These are phyloP conservation scores for Glaciozyma martinii DNA, from an alignment of 768 basidiomycete genomes.

Conservation along the genomic window DNA sequence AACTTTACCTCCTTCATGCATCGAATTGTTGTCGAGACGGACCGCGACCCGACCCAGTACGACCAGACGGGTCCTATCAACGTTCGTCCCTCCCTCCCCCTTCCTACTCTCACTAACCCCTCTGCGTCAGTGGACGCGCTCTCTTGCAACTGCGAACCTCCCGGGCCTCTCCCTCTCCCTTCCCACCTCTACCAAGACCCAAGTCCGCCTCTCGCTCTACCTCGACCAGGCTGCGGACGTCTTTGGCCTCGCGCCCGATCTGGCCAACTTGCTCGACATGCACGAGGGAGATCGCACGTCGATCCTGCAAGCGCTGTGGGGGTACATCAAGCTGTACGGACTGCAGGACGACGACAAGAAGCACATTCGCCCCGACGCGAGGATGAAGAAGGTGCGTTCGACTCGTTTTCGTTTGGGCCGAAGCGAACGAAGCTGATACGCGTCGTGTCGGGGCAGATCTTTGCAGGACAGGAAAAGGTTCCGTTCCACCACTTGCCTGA, in stretches of 20 bases:
- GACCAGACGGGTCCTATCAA: constrained; percentile 83
- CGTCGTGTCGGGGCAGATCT: constrained; percentile 47
- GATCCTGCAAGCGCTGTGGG: constrained; percentile 77
- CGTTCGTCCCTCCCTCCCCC: constrained; percentile 45
- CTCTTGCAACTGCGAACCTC: not conserved
- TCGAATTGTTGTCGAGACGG: constrained; percentile 74
- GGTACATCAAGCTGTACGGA: constrained; percentile 75
- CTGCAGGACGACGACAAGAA: constrained; percentile 59
- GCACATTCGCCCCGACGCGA: constrained; percentile 17
- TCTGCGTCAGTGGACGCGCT: not conserved
- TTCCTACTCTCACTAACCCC: not conserved
- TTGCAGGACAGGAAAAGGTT: constrained; percentile 56
- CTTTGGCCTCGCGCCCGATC: constrained; percentile 65
- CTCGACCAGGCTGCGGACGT: constrained; percentile 80
- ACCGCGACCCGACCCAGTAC: constrained; percentile 69
- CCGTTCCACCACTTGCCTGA: constrained; percentile 75
- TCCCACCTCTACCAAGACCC: constrained; percentile 41
- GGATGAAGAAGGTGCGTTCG: constrained; percentile 5
- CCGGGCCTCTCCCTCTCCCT: constrained; percentile 1
- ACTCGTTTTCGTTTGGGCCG: not conserved
- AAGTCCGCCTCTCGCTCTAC: constrained; percentile 72
- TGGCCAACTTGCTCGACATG: constrained; percentile 57
- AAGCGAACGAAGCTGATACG: not conserved
- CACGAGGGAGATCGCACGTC: constrained; percentile 77
- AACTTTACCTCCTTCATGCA: constrained; percentile 83